A percentile compares a stretch with the other conserved stretches of the same genome.
phyloP scores from a whole-genome alignment of 768 basidiomycete genomes.

The Lactarius pseudohatsudake region DNA sequence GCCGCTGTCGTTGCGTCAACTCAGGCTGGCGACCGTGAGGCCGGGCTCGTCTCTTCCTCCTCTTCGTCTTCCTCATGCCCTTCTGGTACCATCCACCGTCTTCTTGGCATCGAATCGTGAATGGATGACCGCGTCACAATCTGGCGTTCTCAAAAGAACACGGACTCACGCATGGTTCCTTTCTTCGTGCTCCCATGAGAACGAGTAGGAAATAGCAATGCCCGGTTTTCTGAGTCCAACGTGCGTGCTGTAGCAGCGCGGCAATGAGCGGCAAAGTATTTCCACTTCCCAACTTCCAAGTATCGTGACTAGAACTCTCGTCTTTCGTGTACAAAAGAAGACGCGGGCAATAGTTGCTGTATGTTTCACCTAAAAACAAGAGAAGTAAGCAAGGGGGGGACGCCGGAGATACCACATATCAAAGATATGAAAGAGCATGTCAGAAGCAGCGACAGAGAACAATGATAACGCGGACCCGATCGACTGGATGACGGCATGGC shows the following conservation, averaged over 20 bases:
- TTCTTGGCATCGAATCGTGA: neutral
- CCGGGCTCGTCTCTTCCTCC: neutral
- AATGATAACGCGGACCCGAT: neutral
- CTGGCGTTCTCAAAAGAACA: neutral
- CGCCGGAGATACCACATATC: neutral
- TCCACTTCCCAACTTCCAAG: neutral
- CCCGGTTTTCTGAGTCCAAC: neutral
- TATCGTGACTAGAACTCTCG: too few species aligned
- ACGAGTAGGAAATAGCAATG: neutral
- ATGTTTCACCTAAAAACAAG: neutral
- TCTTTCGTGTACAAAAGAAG: neutral
- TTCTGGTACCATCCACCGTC: neutral
- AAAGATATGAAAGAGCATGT: neutral
- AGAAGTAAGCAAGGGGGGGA: neutral
- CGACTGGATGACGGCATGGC: constrained; percentile 1
- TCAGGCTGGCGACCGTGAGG: neutral
- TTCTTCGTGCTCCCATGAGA: neutral
- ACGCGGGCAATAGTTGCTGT: neutral
- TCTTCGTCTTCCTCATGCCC: neutral
- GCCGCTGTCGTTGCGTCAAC: neutral
- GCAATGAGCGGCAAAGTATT: neutral
- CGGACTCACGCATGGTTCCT: neutral
- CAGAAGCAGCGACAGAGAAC: neutral
- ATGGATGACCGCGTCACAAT: neutral
- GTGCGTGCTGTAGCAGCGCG: neutral